Percentiles rank a stretch among this genome's conserved stretches.
Conservation (phyloP, 352 stramenopile genomes). For the Phytophthora meadii region DNA sequence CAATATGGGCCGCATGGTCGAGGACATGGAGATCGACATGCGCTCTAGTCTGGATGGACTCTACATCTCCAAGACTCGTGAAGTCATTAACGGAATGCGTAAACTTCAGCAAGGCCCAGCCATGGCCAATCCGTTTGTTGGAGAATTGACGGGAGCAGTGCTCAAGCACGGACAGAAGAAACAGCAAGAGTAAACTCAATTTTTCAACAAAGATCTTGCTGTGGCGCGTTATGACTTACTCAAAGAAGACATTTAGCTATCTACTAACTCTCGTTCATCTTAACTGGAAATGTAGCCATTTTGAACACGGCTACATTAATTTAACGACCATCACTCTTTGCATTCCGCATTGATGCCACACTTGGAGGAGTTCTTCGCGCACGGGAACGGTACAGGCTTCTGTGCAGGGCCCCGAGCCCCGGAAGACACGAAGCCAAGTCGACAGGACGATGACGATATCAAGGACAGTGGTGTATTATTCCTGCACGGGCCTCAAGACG, state of each 20-base stretch:
- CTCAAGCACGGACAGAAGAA: constrained; percentile 81
- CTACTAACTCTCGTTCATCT: not conserved
- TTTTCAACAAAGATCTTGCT: constrained; percentile 12
- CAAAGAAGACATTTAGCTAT: not conserved
- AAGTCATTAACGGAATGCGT: constrained; percentile 94
- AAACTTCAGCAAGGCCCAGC: constrained; percentile 75
- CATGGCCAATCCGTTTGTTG: constrained; percentile 73
- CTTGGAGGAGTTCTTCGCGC: constrained; percentile 74
- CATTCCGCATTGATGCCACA: constrained; percentile 27
- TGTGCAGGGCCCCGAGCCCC: constrained; percentile 1
- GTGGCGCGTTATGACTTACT: not conserved
- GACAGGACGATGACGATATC: not conserved
- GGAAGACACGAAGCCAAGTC: constrained; percentile 17
- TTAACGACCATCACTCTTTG: constrained; percentile 4
- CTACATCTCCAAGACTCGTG: constrained; percentile 96
- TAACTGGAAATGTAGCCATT: constrained; percentile 1
- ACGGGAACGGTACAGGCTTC: constrained; percentile 44
- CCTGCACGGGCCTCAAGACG: constrained; percentile 47
- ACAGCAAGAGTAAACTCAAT: constrained; percentile 22
- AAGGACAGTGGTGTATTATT: constrained; percentile 43
- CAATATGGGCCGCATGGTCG: constrained; percentile 96
- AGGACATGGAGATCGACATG: constrained; percentile 97
- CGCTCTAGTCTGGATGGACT: constrained; percentile 91
- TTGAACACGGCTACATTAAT: constrained; percentile 13
- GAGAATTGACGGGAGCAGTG: constrained; percentile 74